phyloP scores from a whole-genome alignment of 257 asterid genomes.

The Solanum pennellii region DNA sequence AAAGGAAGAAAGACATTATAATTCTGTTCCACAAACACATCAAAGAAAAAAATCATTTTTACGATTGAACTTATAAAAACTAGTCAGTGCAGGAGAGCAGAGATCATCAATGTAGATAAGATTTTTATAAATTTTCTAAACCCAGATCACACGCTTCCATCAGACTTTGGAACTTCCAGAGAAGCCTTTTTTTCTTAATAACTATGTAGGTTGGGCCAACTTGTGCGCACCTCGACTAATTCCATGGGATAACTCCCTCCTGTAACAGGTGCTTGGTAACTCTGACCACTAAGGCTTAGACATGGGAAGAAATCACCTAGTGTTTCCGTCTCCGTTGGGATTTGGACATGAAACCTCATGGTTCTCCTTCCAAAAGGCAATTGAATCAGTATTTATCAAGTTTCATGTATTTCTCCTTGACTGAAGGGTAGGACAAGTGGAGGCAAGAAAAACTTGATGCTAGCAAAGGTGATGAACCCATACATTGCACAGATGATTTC shows the following conservation, averaged over 20 bases:
- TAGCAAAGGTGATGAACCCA: neutral
- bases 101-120: neutral
- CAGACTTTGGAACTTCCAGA: neutral
- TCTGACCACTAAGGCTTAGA: neutral
- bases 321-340: neutral
- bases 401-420: neutral
- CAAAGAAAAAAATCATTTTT: neutral
- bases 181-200: neutral
- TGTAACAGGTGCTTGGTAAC: neutral
- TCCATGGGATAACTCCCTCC: neutral
- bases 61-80: neutral
- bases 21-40: neutral
- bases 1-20: conserved; percentile 1
- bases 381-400: neutral
- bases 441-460: neutral
- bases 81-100: neutral
- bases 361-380: neutral
- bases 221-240: neutral
- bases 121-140: neutral
- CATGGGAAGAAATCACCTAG: neutral
- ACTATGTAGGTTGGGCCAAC: neutral
- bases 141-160: neutral
- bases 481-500: neutral
- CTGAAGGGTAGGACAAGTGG: neutral
- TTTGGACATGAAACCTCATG: neutral